phyloP scores from a whole-genome alignment of 148 eudicot genomes.

The Talinum fruticosum region DNA sequence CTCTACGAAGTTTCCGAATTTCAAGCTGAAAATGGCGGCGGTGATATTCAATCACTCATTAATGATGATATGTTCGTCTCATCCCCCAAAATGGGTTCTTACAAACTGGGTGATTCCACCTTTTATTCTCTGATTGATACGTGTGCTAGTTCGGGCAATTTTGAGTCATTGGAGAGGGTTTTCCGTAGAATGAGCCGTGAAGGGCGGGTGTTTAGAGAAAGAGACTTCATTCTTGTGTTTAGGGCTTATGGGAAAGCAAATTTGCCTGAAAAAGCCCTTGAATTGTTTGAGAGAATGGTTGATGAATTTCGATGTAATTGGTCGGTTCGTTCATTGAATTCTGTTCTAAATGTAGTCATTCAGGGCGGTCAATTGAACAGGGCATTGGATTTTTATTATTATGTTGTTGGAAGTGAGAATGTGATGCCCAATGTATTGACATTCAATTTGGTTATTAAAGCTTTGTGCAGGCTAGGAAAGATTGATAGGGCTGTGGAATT shows the following conservation, averaged over 20 bases:
- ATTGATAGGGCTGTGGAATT: slow-evolving; percentile 60
- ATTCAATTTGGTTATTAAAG: slow-evolving; percentile 73
- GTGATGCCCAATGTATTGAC: slow-evolving; percentile 60
- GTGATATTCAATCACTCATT: slow-evolving; percentile 29
- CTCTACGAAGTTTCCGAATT: slow-evolving; percentile 18
- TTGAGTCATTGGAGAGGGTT: slow-evolving; percentile 52
- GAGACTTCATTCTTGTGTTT: slow-evolving; percentile 54
- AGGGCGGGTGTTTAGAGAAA: slow-evolving; percentile 56
- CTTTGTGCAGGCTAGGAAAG: slow-evolving; percentile 51
- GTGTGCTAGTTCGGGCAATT: slow-evolving; percentile 54
- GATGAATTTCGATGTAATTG: slow-evolving; percentile 52
- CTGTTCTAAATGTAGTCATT: slow-evolving; percentile 61
- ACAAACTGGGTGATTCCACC: slow-evolving; percentile 68
- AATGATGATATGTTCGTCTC: slow-evolving; percentile 38
- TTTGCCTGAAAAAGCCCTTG: slow-evolving; percentile 49
- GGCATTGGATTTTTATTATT: slow-evolving; percentile 58
- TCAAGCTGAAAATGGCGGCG: slow-evolving; percentile 5
- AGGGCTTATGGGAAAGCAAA: slow-evolving; percentile 65
- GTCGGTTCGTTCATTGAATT: slow-evolving; percentile 76
- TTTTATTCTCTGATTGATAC: slow-evolving; percentile 60
- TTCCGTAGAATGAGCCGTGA: slow-evolving; percentile 69
- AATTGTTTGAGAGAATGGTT: slow-evolving; percentile 70
- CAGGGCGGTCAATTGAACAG: slow-evolving; percentile 38
- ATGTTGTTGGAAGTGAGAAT: slow-evolving; percentile 35
- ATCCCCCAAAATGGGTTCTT: slow-evolving; percentile 53